Base-by-base conservation (phyloP, 2,329 filamentous ascomycete genomes). In the Aspergillus fructus region DNA sequence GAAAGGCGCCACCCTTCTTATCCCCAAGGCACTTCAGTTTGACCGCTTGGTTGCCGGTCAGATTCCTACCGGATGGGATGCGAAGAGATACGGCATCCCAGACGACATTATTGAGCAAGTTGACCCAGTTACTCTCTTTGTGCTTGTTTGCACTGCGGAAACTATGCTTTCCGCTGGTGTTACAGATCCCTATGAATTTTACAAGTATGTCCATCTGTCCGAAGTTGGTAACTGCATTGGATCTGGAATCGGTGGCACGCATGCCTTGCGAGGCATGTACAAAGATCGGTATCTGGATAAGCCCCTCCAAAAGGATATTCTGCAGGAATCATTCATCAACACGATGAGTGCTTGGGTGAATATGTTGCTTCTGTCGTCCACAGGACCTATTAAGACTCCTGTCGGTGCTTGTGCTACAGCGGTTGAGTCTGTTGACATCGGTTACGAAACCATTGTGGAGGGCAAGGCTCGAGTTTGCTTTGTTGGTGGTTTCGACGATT, bases 281-380 rank as follows among this genome's bases (percentile, higher is more conserved):
- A 94, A 93, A 78, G 93, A 97, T 76, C 90, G 94, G 59, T 97
- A 89, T 86, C 84, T 97, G 62, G 94, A 99, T 80, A 94, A 93
- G 81, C 94, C 93, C 55, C 85, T 99, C 49, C 96, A 99, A 79
- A 99, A 97, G 79, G 94, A 99, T 72, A 97, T 99, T 73, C 85
- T 99, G 13, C 96, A 99, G 74, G 94, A 99, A 79, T 97, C 94
- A 12, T 99, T 99, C 83, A 97, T 99, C 85, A 99, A 99, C 83
- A 99, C 94, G 55, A 99, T 99, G 93, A 89, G 91, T 67, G 94
- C 94, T 15, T 99, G 94, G 94, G 93, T 99, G 57, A 99, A 99
- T 83, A 99, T 99, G 94, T 82, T 99, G 78, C 82, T 99, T 63
- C 82, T 99, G 63, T 99, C 94, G 4, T 97, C 94, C 5, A 97